These are phyloP conservation scores for Teratosphaeria epicoccoides DNA, from an alignment of 2,329 filamentous ascomycete species.

Conservation along the genomic window DNA sequence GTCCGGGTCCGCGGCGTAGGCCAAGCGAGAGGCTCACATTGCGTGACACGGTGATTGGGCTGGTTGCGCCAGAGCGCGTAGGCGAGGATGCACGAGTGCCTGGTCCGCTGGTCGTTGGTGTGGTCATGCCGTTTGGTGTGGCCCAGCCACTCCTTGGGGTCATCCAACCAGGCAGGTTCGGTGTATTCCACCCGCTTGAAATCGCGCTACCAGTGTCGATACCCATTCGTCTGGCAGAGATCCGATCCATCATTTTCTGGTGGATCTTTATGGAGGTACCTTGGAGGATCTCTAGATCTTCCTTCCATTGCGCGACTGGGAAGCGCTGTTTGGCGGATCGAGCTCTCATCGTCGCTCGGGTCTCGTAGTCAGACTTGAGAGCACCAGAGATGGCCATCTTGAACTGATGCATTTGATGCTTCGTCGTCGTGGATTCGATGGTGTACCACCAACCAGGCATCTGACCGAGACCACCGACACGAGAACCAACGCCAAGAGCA, in stretches of 20 bases:
- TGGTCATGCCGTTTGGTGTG: constrained; percentile 30
- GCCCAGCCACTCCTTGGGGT: constrained; percentile 33
- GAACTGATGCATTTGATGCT: constrained; percentile 55
- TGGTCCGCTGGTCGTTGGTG: constrained; percentile 22
- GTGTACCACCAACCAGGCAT: constrained; percentile 66
- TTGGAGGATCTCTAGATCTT: constrained; percentile 54
- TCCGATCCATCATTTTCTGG: constrained; percentile 36
- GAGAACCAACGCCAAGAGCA: constrained; percentile 54
- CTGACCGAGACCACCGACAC: constrained; percentile 57
- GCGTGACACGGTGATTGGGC: constrained; percentile 12
- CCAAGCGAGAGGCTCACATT: constrained; percentile 19
- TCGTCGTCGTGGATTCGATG: constrained; percentile 53
- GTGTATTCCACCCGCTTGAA: constrained; percentile 26
- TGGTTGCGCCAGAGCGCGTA: constrained; percentile 17
- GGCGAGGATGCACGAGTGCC: constrained; percentile 24
- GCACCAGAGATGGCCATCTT: constrained; percentile 53
- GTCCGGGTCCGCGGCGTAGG: constrained; percentile 22
- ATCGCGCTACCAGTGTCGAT: constrained; percentile 19
- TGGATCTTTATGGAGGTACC: constrained; percentile 49
- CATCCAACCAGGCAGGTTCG: constrained; percentile 26
- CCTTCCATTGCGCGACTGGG: constrained; percentile 56
- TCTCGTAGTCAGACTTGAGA: constrained; percentile 45
- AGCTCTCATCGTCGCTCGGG: constrained; percentile 53
- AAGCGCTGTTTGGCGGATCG: constrained; percentile 56
- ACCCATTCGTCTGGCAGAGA: constrained; percentile 22